These are phyloP conservation scores for Macrocybe gigantea DNA, from an alignment of 768 basidiomycete genomes.

Conservation along the genomic window DNA sequence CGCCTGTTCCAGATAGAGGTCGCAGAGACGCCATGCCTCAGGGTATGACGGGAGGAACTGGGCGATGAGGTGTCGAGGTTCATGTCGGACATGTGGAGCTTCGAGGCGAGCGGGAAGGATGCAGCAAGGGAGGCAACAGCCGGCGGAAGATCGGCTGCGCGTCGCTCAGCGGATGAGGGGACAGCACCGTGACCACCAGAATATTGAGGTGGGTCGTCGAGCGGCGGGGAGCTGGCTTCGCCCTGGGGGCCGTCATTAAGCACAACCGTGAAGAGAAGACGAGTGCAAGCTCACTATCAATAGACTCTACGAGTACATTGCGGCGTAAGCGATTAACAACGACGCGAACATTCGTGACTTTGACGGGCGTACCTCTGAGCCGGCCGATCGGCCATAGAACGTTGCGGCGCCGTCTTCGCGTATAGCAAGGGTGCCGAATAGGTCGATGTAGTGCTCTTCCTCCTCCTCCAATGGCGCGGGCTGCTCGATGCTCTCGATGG, in stretches of 20 bases:
- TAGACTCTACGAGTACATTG: conserved; percentile 33
- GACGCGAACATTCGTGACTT: no score
- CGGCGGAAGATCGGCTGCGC: conserved; percentile 10
- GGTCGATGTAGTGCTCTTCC: conserved; percentile 52
- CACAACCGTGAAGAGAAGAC: neutral
- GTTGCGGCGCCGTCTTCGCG: conserved; percentile 65
- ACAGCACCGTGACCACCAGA: conserved; percentile 3
- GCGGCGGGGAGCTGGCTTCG: conserved; percentile 19
- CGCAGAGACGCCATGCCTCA: conserved; percentile 51
- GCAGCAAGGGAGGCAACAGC: conserved; percentile 21
- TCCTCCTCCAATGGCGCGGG: conserved; percentile 24
- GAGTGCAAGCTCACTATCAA: conserved; percentile 39
- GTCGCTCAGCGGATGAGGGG: neutral
- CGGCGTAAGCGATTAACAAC: no score
- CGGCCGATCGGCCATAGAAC: conserved; percentile 69
- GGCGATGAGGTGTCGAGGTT: conserved; percentile 40
- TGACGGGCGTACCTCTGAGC: conserved; percentile 51
- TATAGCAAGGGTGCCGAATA: conserved; percentile 66
- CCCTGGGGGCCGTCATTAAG: conserved; percentile 19
- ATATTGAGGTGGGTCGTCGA: neutral
- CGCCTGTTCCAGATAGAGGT: conserved; percentile 72
- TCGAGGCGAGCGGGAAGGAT: conserved; percentile 44
- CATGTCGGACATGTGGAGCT: conserved; percentile 18
- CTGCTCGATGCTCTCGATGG: conserved; percentile 35
- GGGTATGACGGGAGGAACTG: conserved; percentile 53